phyloP scores from a whole-genome alignment of 2,329 filamentous ascomycete genomes.

The Penicillium oxalicum region DNA sequence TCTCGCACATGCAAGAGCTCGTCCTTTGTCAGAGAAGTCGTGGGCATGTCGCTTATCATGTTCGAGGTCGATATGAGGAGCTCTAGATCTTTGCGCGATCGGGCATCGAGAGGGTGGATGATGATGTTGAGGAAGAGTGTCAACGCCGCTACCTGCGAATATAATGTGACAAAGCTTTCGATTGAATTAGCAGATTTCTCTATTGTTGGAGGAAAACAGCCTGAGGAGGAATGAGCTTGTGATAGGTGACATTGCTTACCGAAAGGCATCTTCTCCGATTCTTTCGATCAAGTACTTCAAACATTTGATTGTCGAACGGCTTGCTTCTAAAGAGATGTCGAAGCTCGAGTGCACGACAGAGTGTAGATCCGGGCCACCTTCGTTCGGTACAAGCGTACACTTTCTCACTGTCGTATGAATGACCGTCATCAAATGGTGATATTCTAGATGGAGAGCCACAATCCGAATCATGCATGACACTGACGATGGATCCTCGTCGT shows the following conservation, averaged over 20 bases:
- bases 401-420: conserved; percentile 16
- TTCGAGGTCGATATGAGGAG: conserved; percentile 14
- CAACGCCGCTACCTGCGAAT: conserved; percentile 9
- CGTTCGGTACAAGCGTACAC: conserved; percentile 7
- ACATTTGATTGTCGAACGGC: conserved; percentile 14
- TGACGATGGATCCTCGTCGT: neutral
- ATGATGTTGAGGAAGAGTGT: conserved; percentile 17
- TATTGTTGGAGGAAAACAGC: neutral
- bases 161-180: conserved; percentile 9
- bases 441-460: conserved; percentile 13
- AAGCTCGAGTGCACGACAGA: conserved; percentile 18
- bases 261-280: conserved; percentile 7
- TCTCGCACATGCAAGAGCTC: conserved; percentile 7
- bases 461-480: conserved; percentile 2
- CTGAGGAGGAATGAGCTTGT: neutral
- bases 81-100: conserved; percentile 13
- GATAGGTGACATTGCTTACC: conserved; percentile 5
- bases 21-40: neutral
- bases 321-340: conserved; percentile 14
- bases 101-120: conserved; percentile 13
- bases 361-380: conserved; percentile 10
- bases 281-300: conserved; percentile 4
- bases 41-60: conserved; percentile 4
- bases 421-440: conserved; percentile 13
- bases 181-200: neutral